Conservation (phyloP, 2,329 filamentous ascomycete genomes). For the Meredithiella fracta region DNA sequence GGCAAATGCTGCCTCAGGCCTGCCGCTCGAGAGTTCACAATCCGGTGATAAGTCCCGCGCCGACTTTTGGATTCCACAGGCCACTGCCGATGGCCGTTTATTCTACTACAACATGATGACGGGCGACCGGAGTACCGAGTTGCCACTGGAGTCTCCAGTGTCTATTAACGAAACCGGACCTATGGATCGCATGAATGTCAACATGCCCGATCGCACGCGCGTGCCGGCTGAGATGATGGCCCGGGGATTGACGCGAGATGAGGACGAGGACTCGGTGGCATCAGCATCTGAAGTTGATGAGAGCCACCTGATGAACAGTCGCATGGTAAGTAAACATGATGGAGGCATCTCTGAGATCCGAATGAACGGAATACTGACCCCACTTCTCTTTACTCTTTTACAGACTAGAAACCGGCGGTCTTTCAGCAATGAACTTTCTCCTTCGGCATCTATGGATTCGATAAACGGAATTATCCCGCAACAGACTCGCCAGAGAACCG, state of each 20-base stretch:
- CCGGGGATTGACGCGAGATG: conserved; percentile 61
- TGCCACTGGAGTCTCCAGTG: conserved; percentile 79
- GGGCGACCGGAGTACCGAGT: conserved; percentile 82
- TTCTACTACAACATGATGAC: conserved; percentile 99
- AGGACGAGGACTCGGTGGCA: conserved; percentile 64
- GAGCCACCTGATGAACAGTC: conserved; percentile 7
- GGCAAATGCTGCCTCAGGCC: conserved; percentile 38
- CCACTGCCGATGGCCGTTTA: conserved; percentile 76
- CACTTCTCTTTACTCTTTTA: not conserved
- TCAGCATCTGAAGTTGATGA: conserved; percentile 15
- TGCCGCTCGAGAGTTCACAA: conserved; percentile 53
- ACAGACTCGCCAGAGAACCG: conserved; percentile 37
- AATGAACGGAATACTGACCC: too few species aligned
- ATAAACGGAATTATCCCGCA: conserved; percentile 51
- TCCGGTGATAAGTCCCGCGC: conserved; percentile 59
- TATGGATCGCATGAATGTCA: conserved; percentile 72
- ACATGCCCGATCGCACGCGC: conserved; percentile 74
- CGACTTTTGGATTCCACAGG: conserved; percentile 97
- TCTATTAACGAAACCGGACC: conserved; percentile 70
- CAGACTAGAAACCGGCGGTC: conserved; percentile 50
- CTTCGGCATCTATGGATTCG: conserved; percentile 82
- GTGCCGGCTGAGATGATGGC: conserved; percentile 86
- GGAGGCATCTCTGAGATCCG: not conserved
- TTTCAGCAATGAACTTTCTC: conserved; percentile 56
- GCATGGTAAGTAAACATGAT: conserved; percentile 1